Base-by-base conservation (phyloP, 768 basidiomycete genomes). In the Lyophyllum decastes region DNA sequence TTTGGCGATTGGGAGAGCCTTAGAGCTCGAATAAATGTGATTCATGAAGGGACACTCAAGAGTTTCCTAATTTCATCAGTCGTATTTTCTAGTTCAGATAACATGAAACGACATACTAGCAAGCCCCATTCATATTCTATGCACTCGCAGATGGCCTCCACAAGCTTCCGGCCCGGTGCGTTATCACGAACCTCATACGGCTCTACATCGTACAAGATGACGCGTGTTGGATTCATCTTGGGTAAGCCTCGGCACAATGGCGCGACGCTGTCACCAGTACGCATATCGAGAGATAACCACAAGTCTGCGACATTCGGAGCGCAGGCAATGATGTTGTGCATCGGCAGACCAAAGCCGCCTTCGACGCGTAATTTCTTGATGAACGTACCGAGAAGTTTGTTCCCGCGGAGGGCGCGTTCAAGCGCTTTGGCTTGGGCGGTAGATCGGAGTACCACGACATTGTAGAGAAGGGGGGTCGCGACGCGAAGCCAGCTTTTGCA, bases 381-480 rank as follows among this genome's bases (percentile, higher is more conserved):
- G 34, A 66, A 65, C 1, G 22, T 51, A 0, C 64, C 68, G 8
- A 67, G 50, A 1, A 49, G 25, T 2, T 50, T 47, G 21, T 64
- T 65, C 5, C 25, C 34, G 19, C 53, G 19, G 6, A 72, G 54
- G 2, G 58, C 48, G 16, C 24, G 16, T 26, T 53, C 65, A 25
- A 72, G 65, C 0, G 68, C 67, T 25, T 67, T 61, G 2, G 68
- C 65, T 17, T 68, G 66, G 11, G 66, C 65, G n/a, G 58, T 65
- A 4, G 68, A 69, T n/a, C 67, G 67, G 66, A n/a, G n/a, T n/a
- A n/a, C n/a, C n/a, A n/a, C n/a, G n/a, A n/a, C n/a, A n/a, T n/a
- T n/a, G n/a, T n/a, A n/a, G n/a, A n/a, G n/a, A n/a, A n/a, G n/a
- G n/a, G n/a, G n/a, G n/a, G n/a, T n/a, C n/a, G n/a, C n/a, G n/a